These are phyloP conservation scores for Nothopassalora personata DNA, from an alignment of 2,329 filamentous ascomycete species.

Conservation along the genomic window DNA sequence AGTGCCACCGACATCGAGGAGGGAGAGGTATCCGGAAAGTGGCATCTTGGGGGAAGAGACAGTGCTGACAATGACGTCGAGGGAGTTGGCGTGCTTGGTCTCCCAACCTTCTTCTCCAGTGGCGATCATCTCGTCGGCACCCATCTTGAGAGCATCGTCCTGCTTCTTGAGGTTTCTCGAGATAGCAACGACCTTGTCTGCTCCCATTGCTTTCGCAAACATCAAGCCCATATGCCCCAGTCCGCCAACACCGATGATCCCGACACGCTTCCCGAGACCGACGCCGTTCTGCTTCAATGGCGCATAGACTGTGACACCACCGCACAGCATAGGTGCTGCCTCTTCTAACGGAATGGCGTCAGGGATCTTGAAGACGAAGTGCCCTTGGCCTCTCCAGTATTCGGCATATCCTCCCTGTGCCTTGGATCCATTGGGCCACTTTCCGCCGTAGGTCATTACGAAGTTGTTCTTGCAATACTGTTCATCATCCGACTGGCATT, in stretches of 20 bases:
- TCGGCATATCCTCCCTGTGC: conserved; percentile 59
- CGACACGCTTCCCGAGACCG: conserved; percentile 66
- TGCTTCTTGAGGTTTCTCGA: conserved; percentile 56
- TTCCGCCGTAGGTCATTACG: conserved; percentile 25
- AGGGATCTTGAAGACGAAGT: conserved; percentile 56
- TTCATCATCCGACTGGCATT: conserved; percentile 45
- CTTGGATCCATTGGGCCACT: conserved; percentile 29
- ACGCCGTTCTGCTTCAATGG: conserved; percentile 62
- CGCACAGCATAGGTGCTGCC: conserved; percentile 68
- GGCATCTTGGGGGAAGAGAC: conserved; percentile 58
- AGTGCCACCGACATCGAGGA: conserved; percentile 56
- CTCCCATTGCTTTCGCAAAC: conserved; percentile 64
- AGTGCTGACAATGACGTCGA: conserved; percentile 58
- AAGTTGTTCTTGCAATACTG: conserved; percentile 37
- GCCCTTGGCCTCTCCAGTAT: conserved; percentile 42
- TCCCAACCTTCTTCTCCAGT: conserved; percentile 58
- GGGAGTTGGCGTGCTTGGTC: conserved; percentile 45
- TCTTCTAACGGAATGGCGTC: conserved; percentile 43
- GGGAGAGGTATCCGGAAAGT: conserved; percentile 53
- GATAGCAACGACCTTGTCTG: conserved; percentile 63
- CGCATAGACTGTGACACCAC: conserved; percentile 67
- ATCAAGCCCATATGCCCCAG: conserved; percentile 61
- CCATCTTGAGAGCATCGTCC: conserved; percentile 56
- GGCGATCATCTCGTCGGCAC: conserved; percentile 55
- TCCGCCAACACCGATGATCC: conserved; percentile 65